Evolutionary conservation across 2,329 filamentous ascomycete genomes (phyloP).

Genomic region (Clarireedia paspali): DNA sequence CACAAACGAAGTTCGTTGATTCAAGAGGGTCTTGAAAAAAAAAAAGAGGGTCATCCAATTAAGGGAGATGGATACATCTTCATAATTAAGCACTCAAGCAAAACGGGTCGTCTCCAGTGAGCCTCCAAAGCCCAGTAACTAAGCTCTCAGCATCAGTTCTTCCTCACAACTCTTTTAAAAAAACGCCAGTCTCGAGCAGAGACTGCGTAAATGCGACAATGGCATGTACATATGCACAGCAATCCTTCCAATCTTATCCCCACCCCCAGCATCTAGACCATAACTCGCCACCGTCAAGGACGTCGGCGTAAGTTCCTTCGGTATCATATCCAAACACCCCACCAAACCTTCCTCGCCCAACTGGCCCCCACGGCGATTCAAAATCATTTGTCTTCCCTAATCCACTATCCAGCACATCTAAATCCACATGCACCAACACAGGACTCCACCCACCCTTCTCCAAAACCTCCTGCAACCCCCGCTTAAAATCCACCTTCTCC

Average conservation of each 20-base stretch:
- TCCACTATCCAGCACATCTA: not conserved
- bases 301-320: not conserved
- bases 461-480: not conserved
- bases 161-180: not conserved
- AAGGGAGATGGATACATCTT: too few species aligned
- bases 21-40: too few species aligned
- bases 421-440: not conserved
- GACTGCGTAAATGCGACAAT: not conserved
- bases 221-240: not conserved
- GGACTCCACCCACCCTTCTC: not conserved
- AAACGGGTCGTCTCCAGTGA: too few species aligned
- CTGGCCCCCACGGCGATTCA: not conserved
- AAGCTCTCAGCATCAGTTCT: too few species aligned
- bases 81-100: too few species aligned
- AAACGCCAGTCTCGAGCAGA: not conserved
- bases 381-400: not conserved
- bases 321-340: not conserved
- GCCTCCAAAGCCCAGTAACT: too few species aligned
- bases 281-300: not conserved
- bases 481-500: not conserved
- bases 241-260: not conserved
- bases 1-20: too few species aligned
- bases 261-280: not conserved
- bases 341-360: not conserved
- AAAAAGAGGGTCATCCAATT: too few species aligned